A percentile compares a stretch with the other conserved stretches of the same genome.
Conservation (phyloP, 257 asterid species). For the Ophiorrhiza pumila region DNA sequence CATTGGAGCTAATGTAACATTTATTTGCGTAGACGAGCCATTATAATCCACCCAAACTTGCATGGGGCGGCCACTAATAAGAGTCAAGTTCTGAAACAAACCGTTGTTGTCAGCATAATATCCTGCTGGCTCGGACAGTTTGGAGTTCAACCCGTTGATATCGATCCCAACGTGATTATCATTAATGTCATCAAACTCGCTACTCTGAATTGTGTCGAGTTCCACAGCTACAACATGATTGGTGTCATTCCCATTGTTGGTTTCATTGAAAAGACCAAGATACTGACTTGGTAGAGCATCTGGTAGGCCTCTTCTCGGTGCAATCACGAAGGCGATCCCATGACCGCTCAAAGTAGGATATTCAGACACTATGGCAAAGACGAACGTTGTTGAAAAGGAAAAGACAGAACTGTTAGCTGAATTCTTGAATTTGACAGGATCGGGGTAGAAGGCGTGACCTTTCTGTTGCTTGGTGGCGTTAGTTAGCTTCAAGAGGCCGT, state of each 20-base stretch:
- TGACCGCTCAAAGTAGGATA: slow-evolving; percentile 44
- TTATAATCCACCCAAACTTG: slow-evolving; percentile 60
- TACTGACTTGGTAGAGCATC: slow-evolving; percentile 32
- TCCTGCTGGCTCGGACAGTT: slow-evolving; percentile 26
- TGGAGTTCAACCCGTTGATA: slow-evolving; percentile 38
- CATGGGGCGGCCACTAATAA: slow-evolving; percentile 39
- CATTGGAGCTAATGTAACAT: slow-evolving; percentile 47
- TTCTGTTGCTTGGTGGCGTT: slow-evolving; percentile 33
- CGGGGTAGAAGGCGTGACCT: slow-evolving; percentile 56
- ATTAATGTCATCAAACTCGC: slow-evolving; percentile 39
- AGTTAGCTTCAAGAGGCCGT: slow-evolving; percentile 47
- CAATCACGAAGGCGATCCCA: slow-evolving; percentile 54
- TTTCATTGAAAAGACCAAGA: slow-evolving; percentile 52
- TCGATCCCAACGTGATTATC: slow-evolving; percentile 64
- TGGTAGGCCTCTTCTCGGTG: slow-evolving; percentile 44
- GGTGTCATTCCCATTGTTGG: slow-evolving; percentile 40
- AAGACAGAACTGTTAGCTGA: slow-evolving; percentile 26
- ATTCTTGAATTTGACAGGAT: slow-evolving; percentile 45
- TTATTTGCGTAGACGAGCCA: slow-evolving; percentile 20
- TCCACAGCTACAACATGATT: slow-evolving; percentile 62
- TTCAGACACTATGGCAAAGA: slow-evolving; percentile 49
- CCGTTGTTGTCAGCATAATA: slow-evolving; percentile 29
- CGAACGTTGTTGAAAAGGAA: slow-evolving; percentile 57
- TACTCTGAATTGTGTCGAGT: slow-evolving; percentile 47
- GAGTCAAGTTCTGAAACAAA: slow-evolving; percentile 33